Percentiles rank a stretch among this genome's conserved stretches.
phyloP scores from a whole-genome alignment of 768 basidiomycete genomes.

The Amanita subjunquillea region DNA sequence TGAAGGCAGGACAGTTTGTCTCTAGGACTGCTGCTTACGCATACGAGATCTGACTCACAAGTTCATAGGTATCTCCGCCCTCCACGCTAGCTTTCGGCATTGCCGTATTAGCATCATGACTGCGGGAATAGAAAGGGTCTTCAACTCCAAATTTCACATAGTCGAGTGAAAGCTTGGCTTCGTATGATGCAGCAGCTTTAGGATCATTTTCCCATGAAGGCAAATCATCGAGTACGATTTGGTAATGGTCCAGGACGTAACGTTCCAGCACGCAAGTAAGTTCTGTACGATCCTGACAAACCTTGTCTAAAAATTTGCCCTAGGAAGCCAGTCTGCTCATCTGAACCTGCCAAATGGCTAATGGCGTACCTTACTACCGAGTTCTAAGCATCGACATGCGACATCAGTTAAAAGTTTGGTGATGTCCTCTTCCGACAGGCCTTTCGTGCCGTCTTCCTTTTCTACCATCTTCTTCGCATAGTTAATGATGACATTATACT shows the following conservation, averaged over 20 bases:
- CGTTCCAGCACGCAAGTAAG: slow-evolving; percentile 32
- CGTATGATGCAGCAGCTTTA: slow-evolving; percentile 32
- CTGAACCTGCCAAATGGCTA: background rate
- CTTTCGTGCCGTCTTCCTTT: slow-evolving; percentile 25
- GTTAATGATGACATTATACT: slow-evolving; percentile 36
- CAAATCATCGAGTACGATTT: slow-evolving; percentile 42
- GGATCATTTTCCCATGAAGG: slow-evolving; percentile 37
- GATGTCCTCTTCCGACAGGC: slow-evolving; percentile 31
- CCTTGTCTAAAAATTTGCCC: slow-evolving; percentile 57
- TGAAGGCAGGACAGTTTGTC: background rate
- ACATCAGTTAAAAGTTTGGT: slow-evolving; percentile 47
- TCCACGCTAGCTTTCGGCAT: background rate
- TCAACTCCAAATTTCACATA: slow-evolving; percentile 23
- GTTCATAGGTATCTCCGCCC: background rate
- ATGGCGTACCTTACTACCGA: slow-evolving; percentile 43
- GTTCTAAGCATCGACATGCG: slow-evolving; percentile 45
- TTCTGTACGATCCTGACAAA: slow-evolving; percentile 36
- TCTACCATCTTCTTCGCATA: slow-evolving; percentile 32
- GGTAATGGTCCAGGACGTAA: slow-evolving; percentile 39
- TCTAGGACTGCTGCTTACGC: background rate
- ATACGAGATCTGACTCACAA: background rate
- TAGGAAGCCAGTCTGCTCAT: slow-evolving; percentile 13
- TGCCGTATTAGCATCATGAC: slow-evolving; percentile 3
- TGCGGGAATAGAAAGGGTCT: slow-evolving; percentile 16
- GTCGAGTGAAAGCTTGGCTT: slow-evolving; percentile 47